These are phyloP conservation scores for Backusella liffmaniae DNA, from an alignment of 192 early-diverging fungal genomes.

Conservation along the genomic window DNA sequence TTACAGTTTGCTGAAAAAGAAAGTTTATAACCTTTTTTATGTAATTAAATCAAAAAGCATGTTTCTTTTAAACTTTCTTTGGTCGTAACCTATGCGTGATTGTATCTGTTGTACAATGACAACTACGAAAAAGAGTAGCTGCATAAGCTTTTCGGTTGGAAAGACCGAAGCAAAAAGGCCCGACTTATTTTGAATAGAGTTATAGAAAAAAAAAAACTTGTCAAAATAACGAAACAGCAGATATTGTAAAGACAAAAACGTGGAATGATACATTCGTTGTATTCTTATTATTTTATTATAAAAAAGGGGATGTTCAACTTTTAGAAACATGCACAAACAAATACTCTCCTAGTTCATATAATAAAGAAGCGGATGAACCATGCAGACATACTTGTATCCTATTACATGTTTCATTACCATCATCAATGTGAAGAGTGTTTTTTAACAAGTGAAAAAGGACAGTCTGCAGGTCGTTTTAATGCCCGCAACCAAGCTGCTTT, in stretches of 20 bases:
- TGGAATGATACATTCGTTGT: neutral
- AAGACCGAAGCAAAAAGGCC: neutral
- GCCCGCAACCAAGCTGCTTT: neutral
- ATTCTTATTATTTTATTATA: neutral
- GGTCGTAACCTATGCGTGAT: neutral
- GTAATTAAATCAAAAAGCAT: neutral
- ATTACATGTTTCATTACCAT: neutral
- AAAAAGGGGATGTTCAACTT: neutral
- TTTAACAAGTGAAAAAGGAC: neutral
- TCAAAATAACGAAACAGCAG: neutral
- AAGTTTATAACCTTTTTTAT: neutral
- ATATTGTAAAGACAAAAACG: neutral
- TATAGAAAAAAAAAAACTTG: neutral
- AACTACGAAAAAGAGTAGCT: neutral
- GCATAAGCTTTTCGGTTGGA: neutral
- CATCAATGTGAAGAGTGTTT: neutral
- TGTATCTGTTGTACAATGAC: neutral
- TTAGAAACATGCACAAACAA: neutral
- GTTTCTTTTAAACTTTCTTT: slow-evolving; percentile 2
- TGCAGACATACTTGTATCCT: neutral
- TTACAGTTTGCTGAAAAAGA: neutral
- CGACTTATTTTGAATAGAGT: neutral
- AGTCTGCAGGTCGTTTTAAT: neutral
- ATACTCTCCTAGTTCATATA: neutral
- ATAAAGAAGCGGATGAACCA: neutral